Percentiles rank a stretch among this genome's conserved stretches.
Conservation (phyloP, 768 basidiomycete genomes). For the Leccinum incarnatum region DNA sequence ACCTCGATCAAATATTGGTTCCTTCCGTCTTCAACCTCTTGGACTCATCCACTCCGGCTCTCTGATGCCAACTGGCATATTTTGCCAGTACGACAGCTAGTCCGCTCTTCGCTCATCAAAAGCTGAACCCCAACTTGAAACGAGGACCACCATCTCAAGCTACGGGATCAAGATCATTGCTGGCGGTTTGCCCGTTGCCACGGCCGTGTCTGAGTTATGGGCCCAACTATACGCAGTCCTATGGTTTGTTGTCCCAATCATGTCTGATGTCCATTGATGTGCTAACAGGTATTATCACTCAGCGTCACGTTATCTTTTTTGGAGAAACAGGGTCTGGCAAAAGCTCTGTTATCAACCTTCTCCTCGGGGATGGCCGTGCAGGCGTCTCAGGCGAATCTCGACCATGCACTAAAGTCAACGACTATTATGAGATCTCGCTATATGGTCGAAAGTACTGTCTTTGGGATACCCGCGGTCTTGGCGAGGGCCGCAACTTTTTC, state of each 20-base stretch:
- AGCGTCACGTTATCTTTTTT: constrained; percentile 20
- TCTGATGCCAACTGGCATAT: not conserved
- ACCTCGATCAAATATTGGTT: not conserved
- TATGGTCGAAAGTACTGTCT: constrained; percentile 12
- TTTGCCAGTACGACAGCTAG: not conserved
- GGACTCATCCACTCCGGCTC: not conserved
- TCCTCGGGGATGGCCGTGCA: constrained; percentile 13
- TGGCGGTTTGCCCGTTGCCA: not conserved
- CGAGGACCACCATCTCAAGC: not conserved
- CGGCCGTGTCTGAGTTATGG: not conserved
- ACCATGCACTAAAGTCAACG: constrained; percentile 14
- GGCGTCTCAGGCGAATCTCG: constrained; percentile 3
- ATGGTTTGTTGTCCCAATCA: not conserved
- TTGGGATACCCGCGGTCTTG: constrained; percentile 40
- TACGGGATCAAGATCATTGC: not conserved
- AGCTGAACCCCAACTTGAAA: not conserved
- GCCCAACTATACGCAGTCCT: not conserved
- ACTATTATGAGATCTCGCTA: constrained; percentile 5
- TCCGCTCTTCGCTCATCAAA: not conserved
- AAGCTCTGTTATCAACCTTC: constrained; percentile 28
- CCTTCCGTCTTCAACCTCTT: not conserved
- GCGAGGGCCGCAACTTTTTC: constrained; percentile 24
- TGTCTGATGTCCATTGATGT: not conserved
- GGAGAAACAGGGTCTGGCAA: constrained; percentile 27
- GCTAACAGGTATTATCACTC: not conserved